Conservation (phyloP, 2,329 filamentous ascomycete species). For the Alternaria gansuensis region DNA sequence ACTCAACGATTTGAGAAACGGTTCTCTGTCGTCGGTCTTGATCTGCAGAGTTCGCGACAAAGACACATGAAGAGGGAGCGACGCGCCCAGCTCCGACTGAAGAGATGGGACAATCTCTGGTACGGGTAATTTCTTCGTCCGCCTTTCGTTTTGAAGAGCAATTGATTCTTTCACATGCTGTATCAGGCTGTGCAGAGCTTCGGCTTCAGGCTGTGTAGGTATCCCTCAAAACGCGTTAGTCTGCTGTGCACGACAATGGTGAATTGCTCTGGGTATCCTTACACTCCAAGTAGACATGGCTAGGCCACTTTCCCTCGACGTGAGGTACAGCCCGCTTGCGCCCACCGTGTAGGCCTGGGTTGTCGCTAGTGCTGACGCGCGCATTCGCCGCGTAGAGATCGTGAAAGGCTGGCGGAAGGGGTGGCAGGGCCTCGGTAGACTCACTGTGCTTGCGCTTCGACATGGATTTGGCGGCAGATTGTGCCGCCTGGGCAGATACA, state of each 20-base stretch:
- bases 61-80: slow-evolving; percentile 87
- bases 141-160: slow-evolving; percentile 30
- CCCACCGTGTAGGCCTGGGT: slow-evolving; percentile 85
- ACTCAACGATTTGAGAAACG: slow-evolving; percentile 68
- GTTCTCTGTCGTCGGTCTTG: slow-evolving; percentile 73
- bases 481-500: slow-evolving; percentile 21
- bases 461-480: slow-evolving; percentile 20
- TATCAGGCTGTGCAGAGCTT: slow-evolving; percentile 42
- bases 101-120: slow-evolving; percentile 71
- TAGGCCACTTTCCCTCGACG: slow-evolving; percentile 89
- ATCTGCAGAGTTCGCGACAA: slow-evolving; percentile 84
- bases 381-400: slow-evolving; percentile 88
- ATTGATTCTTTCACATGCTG: slow-evolving; percentile 36
- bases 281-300: slow-evolving; percentile 94
- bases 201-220: slow-evolving; percentile 48
- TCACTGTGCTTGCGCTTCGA: slow-evolving; percentile 48
- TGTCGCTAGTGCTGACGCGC: slow-evolving; percentile 78
- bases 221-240: slow-evolving; percentile 51
- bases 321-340: slow-evolving; percentile 84
- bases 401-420: slow-evolving; percentile 81
- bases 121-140: slow-evolving; percentile 35
- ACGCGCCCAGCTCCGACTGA: slow-evolving; percentile 77
- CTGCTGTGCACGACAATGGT: slow-evolving; percentile 25
- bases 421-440: slow-evolving; percentile 64
- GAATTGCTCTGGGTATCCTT: slow-evolving; percentile 51